Evolutionary conservation across 2,329 filamentous ascomycete genomes (phyloP).

Genomic region (Monilinia laxa): DNA sequence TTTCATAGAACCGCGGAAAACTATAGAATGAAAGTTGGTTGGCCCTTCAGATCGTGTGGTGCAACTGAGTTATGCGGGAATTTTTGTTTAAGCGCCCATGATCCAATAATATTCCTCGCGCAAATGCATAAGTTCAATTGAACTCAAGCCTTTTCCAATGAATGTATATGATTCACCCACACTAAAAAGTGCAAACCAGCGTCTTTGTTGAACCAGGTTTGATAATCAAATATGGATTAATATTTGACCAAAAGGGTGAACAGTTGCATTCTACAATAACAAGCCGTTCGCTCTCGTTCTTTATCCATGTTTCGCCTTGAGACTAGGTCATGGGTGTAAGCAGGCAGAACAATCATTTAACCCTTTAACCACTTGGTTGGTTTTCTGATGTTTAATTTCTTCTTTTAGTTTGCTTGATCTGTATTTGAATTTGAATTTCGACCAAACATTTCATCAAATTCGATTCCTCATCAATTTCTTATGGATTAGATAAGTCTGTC

Average conservation of each 20-base stretch:
- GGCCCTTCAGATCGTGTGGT: slow-evolving; percentile 16
- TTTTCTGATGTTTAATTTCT: not conserved
- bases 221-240: slow-evolving; percentile 7
- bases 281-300: slow-evolving; percentile 17
- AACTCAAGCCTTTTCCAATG: slow-evolving; percentile 21
- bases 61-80: slow-evolving; percentile 19
- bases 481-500: slow-evolving; percentile 16
- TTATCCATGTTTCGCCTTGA: slow-evolving; percentile 13
- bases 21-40: slow-evolving; percentile 20
- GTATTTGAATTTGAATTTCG: not conserved
- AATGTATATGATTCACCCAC: slow-evolving; percentile 21
- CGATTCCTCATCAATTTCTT: not conserved
- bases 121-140: slow-evolving; percentile 22
- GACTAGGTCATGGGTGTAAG: slow-evolving; percentile 20
- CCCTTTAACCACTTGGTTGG: slow-evolving; percentile 8
- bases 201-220: slow-evolving; percentile 13
- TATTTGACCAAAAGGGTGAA: slow-evolving; percentile 17
- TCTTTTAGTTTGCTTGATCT: slow-evolving; percentile 1
- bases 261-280: slow-evolving; percentile 18
- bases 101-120: slow-evolving; percentile 20
- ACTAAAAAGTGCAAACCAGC: slow-evolving; percentile 16
- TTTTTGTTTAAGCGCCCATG: slow-evolving; percentile 21
- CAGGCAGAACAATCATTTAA: slow-evolving; percentile 5
- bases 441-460: not conserved
- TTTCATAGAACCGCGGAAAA: slow-evolving; percentile 7